Evolutionary conservation across 331 rosid genomes (phyloP).

Genomic region (Erythrophleum ivorense): DNA sequence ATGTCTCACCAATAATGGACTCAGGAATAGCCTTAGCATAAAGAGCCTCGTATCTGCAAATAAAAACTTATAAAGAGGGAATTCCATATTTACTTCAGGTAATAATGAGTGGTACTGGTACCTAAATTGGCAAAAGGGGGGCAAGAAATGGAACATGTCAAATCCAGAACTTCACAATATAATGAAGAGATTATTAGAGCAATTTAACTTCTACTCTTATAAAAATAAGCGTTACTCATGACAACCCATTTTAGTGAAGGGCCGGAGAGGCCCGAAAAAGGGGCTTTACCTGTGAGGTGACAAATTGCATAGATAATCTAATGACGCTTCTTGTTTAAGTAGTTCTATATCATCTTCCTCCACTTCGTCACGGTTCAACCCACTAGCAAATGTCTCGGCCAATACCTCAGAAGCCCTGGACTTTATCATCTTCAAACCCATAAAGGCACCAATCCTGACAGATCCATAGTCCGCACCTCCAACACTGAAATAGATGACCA

Average conservation of each 20-base stretch:
- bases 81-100: slow-evolving; percentile 16
- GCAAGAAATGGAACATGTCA: neutral
- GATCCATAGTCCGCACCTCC: slow-evolving; percentile 99
- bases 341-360: slow-evolving; percentile 70
- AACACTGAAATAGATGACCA: slow-evolving; percentile 57
- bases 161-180: slow-evolving; percentile 23
- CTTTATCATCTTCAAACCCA: slow-evolving; percentile 90
- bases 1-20: slow-evolving; percentile 61
- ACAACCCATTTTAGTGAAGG: neutral
- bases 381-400: slow-evolving; percentile 53
- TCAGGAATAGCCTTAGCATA: slow-evolving; percentile 66
- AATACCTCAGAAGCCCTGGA: slow-evolving; percentile 64
- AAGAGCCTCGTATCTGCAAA: slow-evolving; percentile 72
- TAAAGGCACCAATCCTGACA: slow-evolving; percentile 83
- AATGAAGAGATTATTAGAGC: slow-evolving; percentile 27
- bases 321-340: slow-evolving; percentile 71
- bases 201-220: slow-evolving; percentile 2
- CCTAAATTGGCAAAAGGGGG: neutral
- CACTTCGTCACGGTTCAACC: slow-evolving; percentile 60
- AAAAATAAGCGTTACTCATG: neutral
- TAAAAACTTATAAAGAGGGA: slow-evolving; percentile 6
- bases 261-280: neutral
- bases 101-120: neutral
- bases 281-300: slow-evolving; percentile 80
- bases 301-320: slow-evolving; percentile 81